Percentiles rank a stretch among this genome's conserved stretches.
These are phyloP conservation scores for Pichia cabralensis DNA, from an alignment of 805 yeast species.

Conservation along the genomic window DNA sequence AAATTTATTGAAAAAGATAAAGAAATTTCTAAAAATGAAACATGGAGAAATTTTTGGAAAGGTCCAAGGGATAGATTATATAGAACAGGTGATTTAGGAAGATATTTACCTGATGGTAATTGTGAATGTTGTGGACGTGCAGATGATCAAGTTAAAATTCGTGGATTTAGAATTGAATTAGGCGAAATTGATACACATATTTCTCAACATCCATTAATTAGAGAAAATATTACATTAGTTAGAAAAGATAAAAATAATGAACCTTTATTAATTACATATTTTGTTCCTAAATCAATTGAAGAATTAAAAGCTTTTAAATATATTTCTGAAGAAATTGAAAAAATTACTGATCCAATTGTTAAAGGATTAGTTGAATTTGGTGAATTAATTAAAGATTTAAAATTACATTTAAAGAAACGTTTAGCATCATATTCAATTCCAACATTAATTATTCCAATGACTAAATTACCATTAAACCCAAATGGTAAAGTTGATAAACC, in stretches of 20 bases:
- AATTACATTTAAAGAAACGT: slow-evolving; percentile 74
- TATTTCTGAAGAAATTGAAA: slow-evolving; percentile 36
- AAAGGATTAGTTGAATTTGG: slow-evolving; percentile 69
- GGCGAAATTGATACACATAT: slow-evolving; percentile 98
- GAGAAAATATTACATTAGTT: slow-evolving; percentile 89
- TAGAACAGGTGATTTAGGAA: slow-evolving; percentile 95
- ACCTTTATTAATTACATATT: slow-evolving; percentile 80
- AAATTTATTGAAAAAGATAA: slow-evolving; percentile 55
- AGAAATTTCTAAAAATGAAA: slow-evolving; percentile 33
- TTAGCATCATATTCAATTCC: slow-evolving; percentile 93
- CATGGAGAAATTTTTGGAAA: slow-evolving; percentile 74
- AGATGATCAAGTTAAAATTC: slow-evolving; percentile 95
- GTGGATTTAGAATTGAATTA: slow-evolving; percentile 96
- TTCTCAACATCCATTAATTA: slow-evolving; percentile 83
- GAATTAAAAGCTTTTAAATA: slow-evolving; percentile 41
- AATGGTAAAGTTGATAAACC: slow-evolving; percentile 98
- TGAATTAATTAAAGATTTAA: slow-evolving; percentile 69
- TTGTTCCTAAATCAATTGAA: slow-evolving; percentile 60
- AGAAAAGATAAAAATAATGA: slow-evolving; percentile 89
- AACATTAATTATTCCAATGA: slow-evolving; percentile 78
- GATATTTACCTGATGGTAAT: slow-evolving; percentile 94
- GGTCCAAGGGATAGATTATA: slow-evolving; percentile 95
- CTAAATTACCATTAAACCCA: slow-evolving; percentile 85
- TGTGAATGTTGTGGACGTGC: slow-evolving; percentile 98
- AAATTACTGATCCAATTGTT: slow-evolving; percentile 56